Evolutionary conservation across 805 yeast species (phyloP).

Genomic region (Kodamaea kakaduensis): DNA sequence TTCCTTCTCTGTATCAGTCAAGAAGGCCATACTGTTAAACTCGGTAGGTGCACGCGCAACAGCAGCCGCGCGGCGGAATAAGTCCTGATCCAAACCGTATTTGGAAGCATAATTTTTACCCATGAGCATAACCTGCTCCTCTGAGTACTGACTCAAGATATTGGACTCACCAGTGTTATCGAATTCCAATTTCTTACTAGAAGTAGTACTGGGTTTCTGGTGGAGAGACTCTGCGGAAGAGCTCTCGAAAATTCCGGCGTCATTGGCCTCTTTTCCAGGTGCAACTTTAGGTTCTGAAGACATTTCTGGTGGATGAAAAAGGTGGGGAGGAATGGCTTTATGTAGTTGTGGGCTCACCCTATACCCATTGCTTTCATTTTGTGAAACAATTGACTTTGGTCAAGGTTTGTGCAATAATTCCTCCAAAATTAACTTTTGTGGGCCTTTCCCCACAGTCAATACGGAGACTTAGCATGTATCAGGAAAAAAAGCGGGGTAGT

Average conservation of each 20-base stretch:
- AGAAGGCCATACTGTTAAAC: conserved; percentile 54
- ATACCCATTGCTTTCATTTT: too few relatives aligned
- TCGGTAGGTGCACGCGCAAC: conserved; percentile 55
- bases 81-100: conserved; percentile 51
- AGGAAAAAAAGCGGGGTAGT: not conserved
- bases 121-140: conserved; percentile 63
- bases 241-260: conserved; percentile 7
- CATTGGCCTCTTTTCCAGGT: not conserved
- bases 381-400: too few relatives aligned
- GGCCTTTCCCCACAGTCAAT: conserved; percentile 1
- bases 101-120: conserved; percentile 62
- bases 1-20: conserved; percentile 39
- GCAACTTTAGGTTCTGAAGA: not conserved
- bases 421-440: not conserved
- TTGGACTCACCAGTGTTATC: conserved; percentile 21
- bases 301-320: not conserved
- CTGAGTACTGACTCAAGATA: conserved; percentile 55
- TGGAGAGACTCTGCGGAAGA: conserved; percentile 4
- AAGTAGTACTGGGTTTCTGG: conserved; percentile 2
- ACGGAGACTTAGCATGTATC: not conserved
- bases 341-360: not conserved
- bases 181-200: not conserved
- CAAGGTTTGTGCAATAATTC: not conserved
- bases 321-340: not conserved
- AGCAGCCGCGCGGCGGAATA: conserved; percentile 59